Conservation (phyloP, 495 filamentous ascomycete species). For the Penicillium desertorum region DNA sequence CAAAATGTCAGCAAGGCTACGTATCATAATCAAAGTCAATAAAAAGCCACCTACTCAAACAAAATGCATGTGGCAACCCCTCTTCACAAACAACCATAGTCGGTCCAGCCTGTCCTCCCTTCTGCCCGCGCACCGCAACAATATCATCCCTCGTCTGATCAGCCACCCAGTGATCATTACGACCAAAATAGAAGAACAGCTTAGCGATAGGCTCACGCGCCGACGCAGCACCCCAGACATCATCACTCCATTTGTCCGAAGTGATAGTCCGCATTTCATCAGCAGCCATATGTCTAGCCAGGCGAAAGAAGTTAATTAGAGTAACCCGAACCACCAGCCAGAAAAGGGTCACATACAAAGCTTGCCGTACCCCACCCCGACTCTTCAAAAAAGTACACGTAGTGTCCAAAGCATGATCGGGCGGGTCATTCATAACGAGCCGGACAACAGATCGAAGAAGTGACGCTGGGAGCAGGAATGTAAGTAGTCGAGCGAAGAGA, state of each 20-base stretch:
- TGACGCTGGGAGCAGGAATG: slow-evolving; percentile 42
- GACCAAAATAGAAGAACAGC: slow-evolving; percentile 78
- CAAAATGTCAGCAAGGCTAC: slow-evolving; percentile 12
- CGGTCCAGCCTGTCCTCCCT: slow-evolving; percentile 50
- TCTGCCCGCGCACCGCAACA: slow-evolving; percentile 52
- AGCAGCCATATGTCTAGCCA: slow-evolving; percentile 56
- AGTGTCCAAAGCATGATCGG: slow-evolving; percentile 54
- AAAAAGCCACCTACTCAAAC: slow-evolving; percentile 56
- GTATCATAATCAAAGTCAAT: not conserved
- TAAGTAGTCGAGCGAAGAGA: slow-evolving; percentile 49
- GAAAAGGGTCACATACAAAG: slow-evolving; percentile 52
- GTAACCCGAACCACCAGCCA: not conserved
- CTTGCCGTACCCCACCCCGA: slow-evolving; percentile 64
- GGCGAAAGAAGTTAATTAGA: not conserved
- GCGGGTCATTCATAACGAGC: slow-evolving; percentile 51
- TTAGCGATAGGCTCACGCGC: slow-evolving; percentile 50
- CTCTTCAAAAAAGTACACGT: slow-evolving; percentile 65
- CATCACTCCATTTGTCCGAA: slow-evolving; percentile 73
- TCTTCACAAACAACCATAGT: slow-evolving; percentile 71
- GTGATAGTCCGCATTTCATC: slow-evolving; percentile 79
- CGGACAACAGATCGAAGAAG: slow-evolving; percentile 46
- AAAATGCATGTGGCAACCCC: slow-evolving; percentile 78
- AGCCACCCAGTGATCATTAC: slow-evolving; percentile 81
- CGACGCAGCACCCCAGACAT: slow-evolving; percentile 69
- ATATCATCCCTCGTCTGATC: slow-evolving; percentile 71